These are phyloP conservation scores for Penicillium palitans DNA, from an alignment of 2,329 filamentous ascomycete species.

Conservation along the genomic window DNA sequence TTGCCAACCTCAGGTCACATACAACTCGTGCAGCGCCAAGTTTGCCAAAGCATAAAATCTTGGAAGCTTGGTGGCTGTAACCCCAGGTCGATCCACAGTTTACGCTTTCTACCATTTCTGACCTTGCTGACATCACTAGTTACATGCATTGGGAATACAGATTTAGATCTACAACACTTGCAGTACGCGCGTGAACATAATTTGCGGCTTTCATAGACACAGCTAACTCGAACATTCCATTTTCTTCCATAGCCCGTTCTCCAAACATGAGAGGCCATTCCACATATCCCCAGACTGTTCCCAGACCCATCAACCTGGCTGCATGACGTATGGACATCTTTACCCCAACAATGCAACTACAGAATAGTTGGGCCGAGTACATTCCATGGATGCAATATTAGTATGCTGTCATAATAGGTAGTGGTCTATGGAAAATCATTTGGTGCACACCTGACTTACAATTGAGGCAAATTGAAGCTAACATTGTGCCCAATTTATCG, in stretches of 20 bases:
- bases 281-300: not conserved
- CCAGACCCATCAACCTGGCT: not conserved
- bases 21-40: not conserved
- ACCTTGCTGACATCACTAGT: not conserved
- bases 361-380: not conserved
- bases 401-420: too few relatives aligned
- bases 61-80: not conserved
- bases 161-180: not conserved
- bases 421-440: not conserved
- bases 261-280: not conserved
- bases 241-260: not conserved
- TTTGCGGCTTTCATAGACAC: not conserved
- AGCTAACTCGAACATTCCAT: not conserved
- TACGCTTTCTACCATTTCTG: not conserved
- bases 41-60: not conserved
- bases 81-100: not conserved
- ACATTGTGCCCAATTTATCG: not conserved
- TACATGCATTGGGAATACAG: not conserved
- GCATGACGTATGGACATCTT: not conserved
- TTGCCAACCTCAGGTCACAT: not conserved
- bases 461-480: not conserved
- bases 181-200: not conserved
- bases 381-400: not conserved
- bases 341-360: not conserved
- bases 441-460: not conserved